phyloP scores from a whole-genome alignment of 2,329 filamentous ascomycete species.

The Pseudocercospora fuligena region DNA sequence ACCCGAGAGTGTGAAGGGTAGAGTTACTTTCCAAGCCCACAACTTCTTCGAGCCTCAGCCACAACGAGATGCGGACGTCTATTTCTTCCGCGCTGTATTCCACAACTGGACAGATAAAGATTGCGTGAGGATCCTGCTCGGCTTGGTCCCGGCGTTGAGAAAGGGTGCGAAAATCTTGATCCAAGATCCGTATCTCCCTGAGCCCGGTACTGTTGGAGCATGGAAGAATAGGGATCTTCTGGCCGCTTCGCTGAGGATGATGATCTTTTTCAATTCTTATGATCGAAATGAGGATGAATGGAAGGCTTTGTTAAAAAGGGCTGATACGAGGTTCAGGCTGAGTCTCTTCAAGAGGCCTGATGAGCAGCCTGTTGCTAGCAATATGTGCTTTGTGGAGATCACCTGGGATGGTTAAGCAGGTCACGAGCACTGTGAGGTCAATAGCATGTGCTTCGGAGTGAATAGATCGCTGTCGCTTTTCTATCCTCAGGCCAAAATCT shows the following conservation, averaged over 20 bases:
- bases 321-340: conserved; percentile 2
- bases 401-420: not conserved
- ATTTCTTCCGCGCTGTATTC: conserved; percentile 3
- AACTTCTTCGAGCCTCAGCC: conserved; percentile 14
- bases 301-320: not conserved
- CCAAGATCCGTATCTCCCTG: conserved; percentile 5
- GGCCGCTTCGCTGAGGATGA: conserved; percentile 1
- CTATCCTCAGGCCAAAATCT: no score
- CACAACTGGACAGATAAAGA: conserved; percentile 16
- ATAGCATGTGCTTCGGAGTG: no score
- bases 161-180: conserved; percentile 1
- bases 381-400: not conserved
- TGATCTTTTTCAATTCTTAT: conserved; percentile 9
- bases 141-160: not conserved
- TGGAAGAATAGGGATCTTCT: not conserved
- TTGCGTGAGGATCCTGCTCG: not conserved
- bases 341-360: conserved; percentile 17
- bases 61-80: not conserved
- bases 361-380: not conserved
- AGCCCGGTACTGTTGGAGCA: not conserved
- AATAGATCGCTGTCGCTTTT: no score
- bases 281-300: conserved; percentile 8
- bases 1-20: not conserved
- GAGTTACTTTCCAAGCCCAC: conserved; percentile 12
- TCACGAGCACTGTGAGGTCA: no score